Evolutionary conservation across 768 basidiomycete genomes (phyloP).

Genomic region (Suillus sp.): DNA sequence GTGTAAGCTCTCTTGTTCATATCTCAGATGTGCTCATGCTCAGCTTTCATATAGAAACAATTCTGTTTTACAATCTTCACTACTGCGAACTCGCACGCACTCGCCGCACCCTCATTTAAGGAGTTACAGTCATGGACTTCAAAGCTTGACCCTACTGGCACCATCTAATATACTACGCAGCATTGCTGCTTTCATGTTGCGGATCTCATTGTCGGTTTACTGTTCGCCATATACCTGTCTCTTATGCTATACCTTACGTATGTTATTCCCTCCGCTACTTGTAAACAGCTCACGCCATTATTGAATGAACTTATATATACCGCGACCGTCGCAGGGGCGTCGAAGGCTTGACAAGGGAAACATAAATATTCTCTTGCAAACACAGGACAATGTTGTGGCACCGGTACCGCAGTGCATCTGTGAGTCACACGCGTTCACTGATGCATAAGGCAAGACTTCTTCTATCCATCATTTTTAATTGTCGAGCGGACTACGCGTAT

Average conservation of each 20-base stretch:
- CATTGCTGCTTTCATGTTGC: conserved; percentile 2
- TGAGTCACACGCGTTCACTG: conserved; percentile 1
- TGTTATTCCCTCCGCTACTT: conserved; percentile 4
- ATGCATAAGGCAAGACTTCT: background rate
- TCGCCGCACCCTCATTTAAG: conserved; percentile 79
- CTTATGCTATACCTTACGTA: conserved; percentile 32
- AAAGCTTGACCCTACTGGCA: conserved; percentile 82
- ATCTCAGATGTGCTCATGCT: conserved; percentile 5
- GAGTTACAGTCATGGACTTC: conserved; percentile 85
- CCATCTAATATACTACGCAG: conserved; percentile 40
- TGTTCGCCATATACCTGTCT: conserved; percentile 25
- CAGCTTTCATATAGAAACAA: conserved; percentile 55
- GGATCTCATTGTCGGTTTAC: conserved; percentile 15
- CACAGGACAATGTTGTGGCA: background rate
- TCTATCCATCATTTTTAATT: background rate
- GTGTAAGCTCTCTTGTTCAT: conserved; percentile 52
- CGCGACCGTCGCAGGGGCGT: background rate
- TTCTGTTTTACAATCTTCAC: conserved; percentile 92
- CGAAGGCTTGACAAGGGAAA: background rate
- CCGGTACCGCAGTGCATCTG: background rate
- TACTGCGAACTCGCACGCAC: conserved; percentile 86
- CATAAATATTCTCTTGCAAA: background rate
- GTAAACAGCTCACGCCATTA: conserved; percentile 5
- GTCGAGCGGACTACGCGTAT: background rate
- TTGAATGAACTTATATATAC: background rate